Conservation (phyloP, 176 grass and related monocot species). For the Aechmea fasciata region DNA sequence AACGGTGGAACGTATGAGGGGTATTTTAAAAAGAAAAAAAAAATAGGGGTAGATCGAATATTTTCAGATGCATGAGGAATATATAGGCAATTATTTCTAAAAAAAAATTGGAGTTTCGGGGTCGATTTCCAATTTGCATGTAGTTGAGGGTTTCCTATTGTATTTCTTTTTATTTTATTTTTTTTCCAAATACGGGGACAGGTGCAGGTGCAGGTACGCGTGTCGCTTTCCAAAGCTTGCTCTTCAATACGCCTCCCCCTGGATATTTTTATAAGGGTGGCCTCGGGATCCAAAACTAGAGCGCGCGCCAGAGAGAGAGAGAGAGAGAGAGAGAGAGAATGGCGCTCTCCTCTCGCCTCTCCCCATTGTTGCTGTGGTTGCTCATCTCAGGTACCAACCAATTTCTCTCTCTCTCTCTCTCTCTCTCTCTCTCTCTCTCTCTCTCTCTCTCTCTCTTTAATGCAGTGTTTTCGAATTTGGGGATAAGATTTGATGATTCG, state of each 20-base stretch:
- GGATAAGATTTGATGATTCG: no score
- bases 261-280: background rate
- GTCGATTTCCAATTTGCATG: no score
- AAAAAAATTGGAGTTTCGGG: no score
- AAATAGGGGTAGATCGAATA: no score
- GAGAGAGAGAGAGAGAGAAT: conserved; percentile 7
- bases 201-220: background rate
- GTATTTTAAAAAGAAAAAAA: no score
- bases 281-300: background rate
- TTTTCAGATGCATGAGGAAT: no score
- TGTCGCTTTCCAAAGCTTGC: background rate
- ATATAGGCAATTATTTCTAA: no score
- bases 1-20: no score
- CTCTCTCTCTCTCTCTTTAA: background rate
- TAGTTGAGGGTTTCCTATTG: no score
- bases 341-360: conserved; percentile 19
- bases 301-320: no score
- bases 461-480: background rate
- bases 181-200: background rate
- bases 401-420: background rate
- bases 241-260: background rate
- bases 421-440: no score
- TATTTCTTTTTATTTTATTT: no score
- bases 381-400: conserved; percentile 32
- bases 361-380: conserved; percentile 26